Evolutionary conservation across 305 asterid species (phyloP).

Genomic region (Ajuga reptans): DNA sequence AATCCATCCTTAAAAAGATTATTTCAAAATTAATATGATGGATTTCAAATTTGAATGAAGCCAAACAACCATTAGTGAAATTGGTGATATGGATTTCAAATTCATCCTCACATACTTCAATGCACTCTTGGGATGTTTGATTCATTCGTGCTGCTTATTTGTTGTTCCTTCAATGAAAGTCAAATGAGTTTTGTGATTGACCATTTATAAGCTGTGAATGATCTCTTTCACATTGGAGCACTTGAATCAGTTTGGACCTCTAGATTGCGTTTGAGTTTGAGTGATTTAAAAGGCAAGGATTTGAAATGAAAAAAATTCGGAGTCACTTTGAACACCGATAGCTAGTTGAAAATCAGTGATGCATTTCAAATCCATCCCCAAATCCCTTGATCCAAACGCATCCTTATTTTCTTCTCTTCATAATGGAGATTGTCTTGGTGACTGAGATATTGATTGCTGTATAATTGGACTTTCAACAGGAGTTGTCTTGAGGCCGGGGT

Average conservation of each 20-base stretch:
- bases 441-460: neutral
- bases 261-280: too few relatives aligned
- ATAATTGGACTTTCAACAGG: slow-evolving; percentile 41
- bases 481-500: slow-evolving; percentile 78
- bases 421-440: neutral
- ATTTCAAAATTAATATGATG: neutral
- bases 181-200: neutral
- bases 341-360: too few relatives aligned
- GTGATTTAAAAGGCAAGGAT: too few relatives aligned
- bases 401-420: too few relatives aligned
- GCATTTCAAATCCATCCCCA: too few relatives aligned
- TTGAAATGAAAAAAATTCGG: too few relatives aligned
- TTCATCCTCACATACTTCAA: neutral
- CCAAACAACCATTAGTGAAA: neutral
- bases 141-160: neutral
- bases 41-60: neutral
- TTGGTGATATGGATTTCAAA: neutral
- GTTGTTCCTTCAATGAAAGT: neutral
- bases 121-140: neutral
- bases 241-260: neutral
- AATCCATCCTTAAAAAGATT: neutral
- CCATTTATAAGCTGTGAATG: neutral
- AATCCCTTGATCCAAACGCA: too few relatives aligned
- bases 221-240: neutral
- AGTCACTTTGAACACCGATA: too few relatives aligned